These are phyloP conservation scores for Cornus suecica DNA, from an alignment of 148 eudicot genomes.

Conservation along the genomic window DNA sequence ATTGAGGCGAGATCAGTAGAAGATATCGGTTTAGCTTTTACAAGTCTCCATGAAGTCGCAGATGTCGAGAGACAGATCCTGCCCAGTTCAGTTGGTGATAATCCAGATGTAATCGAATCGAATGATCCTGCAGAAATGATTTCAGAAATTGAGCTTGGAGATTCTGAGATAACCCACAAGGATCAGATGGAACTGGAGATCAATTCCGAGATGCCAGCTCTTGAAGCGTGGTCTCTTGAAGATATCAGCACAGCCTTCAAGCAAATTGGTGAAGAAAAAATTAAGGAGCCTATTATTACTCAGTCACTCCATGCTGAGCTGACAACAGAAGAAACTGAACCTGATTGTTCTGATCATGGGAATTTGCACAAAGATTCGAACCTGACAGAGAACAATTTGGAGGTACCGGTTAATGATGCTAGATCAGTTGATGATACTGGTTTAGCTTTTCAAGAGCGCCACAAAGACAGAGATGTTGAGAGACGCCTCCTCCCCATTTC, in stretches of 20 bases:
- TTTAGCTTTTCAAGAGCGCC: conserved; percentile 12
- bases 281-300: conserved; percentile 17
- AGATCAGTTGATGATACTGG: conserved; percentile 17
- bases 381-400: conserved; percentile 2
- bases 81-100: neutral
- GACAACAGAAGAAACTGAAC: conserved; percentile 18
- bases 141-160: conserved; percentile 4
- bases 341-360: conserved; percentile 13
- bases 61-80: neutral
- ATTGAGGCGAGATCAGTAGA: conserved; percentile 21
- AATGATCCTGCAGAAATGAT: neutral
- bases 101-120: neutral
- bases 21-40: conserved; percentile 15
- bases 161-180: conserved; percentile 14
- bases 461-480: neutral
- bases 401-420: conserved; percentile 23
- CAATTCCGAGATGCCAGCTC: neutral
- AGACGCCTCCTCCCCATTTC: neutral
- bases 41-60: neutral
- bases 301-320: conserved; percentile 24
- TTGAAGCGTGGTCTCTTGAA: conserved; percentile 31
- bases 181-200: neutral
- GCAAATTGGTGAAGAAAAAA: conserved; percentile 25
- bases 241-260: conserved; percentile 26
- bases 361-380: neutral